Evolutionary conservation across 371 early-diverging fungal genomes (phyloP).

Genomic region (Lichtheimia hyalospora): DNA sequence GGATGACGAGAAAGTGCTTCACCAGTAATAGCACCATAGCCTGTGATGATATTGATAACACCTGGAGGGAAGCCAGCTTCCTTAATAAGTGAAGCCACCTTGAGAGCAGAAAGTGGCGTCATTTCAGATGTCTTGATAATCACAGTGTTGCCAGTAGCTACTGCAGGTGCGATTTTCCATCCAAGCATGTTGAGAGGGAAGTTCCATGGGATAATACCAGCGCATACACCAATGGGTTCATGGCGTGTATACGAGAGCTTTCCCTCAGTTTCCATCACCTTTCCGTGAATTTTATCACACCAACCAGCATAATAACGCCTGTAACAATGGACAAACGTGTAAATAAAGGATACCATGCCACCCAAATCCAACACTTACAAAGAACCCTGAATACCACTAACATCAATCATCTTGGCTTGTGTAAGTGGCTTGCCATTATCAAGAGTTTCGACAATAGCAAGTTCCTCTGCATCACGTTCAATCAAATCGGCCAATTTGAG

Average conservation of each 20-base stretch:
- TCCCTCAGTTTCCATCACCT: constrained; percentile 43
- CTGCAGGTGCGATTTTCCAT: constrained; percentile 90
- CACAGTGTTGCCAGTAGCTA: constrained; percentile 84
- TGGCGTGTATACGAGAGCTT: constrained; percentile 67
- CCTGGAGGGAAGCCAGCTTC: constrained; percentile 63
- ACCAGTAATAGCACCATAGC: constrained; percentile 43
- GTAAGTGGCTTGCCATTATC: constrained; percentile 52
- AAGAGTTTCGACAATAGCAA: constrained; percentile 44
- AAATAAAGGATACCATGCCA: background rate
- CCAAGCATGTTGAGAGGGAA: constrained; percentile 77
- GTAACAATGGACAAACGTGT: background rate
- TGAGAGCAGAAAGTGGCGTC: constrained; percentile 49
- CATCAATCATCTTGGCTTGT: constrained; percentile 53
- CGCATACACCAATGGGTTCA: constrained; percentile 83
- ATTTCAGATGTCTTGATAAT: constrained; percentile 88
- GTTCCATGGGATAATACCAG: constrained; percentile 84
- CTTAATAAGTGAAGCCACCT: constrained; percentile 43
- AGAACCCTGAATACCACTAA: constrained; percentile 40
- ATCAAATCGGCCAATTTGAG: constrained; percentile 49
- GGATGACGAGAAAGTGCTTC: constrained; percentile 33
- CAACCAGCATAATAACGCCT: constrained; percentile 77
- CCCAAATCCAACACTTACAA: constrained; percentile 21
- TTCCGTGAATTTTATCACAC: constrained; percentile 74
- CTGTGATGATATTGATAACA: constrained; percentile 73
- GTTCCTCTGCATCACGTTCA: constrained; percentile 42